Conservation (phyloP, 345 rosid genomes). For the Eucalyptus pauciflora region DNA sequence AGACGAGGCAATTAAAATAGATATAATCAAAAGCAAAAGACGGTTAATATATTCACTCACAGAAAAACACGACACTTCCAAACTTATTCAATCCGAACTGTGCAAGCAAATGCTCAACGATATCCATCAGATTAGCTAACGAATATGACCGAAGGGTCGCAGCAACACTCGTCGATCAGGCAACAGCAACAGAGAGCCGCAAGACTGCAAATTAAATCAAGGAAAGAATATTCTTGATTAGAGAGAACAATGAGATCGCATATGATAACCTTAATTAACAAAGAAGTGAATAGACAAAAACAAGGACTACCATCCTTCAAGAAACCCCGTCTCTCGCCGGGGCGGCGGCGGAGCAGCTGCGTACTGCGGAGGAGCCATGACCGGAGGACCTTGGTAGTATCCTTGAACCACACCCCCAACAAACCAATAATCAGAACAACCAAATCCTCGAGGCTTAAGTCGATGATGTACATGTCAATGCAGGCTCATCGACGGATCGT, state of each 20-base stretch:
- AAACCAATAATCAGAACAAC: neutral
- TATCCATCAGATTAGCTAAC: neutral
- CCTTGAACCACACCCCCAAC: constrained; percentile 5
- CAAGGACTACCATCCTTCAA: constrained; percentile 40
- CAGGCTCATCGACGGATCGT: neutral
- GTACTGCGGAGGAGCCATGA: constrained; percentile 48
- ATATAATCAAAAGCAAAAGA: neutral
- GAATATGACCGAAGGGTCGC: constrained; percentile 5
- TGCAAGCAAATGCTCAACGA: neutral
- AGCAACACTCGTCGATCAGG: constrained; percentile 18
- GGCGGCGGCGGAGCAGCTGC: constrained; percentile 44
- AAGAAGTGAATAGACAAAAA: neutral
- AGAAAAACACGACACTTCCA: neutral
- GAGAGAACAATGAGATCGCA: neutral
- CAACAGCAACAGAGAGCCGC: constrained; percentile 23
- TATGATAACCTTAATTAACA: neutral
- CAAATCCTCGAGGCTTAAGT: neutral
- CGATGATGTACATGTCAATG: neutral
- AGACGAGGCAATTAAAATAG: neutral
- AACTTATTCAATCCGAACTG: neutral
- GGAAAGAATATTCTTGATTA: neutral
- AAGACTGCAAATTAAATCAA: neutral
- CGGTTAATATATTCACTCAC: neutral
- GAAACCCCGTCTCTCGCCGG: constrained; percentile 25
- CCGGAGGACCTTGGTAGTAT: constrained; percentile 57